phyloP scores from a whole-genome alignment of 805 yeast genomes.

The Maudiozyma barnettii region DNA sequence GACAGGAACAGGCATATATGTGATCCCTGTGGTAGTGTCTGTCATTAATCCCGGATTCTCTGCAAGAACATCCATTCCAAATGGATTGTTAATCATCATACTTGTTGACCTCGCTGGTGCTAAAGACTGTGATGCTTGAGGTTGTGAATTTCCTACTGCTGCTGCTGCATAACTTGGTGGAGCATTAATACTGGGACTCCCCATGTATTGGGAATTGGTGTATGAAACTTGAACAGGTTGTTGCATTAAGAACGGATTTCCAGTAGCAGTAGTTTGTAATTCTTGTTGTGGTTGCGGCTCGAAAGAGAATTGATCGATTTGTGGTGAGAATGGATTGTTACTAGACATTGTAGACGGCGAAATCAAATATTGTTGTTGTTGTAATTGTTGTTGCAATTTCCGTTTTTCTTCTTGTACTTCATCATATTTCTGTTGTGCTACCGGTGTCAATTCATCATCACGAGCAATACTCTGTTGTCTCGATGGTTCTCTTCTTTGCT shows the following conservation, averaged over 20 bases:
- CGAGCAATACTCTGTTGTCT: neutral
- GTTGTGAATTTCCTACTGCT: neutral
- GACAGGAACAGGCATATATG: constrained; percentile 11
- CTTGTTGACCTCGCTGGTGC: neutral
- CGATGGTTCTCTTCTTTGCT: neutral
- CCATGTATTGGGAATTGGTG: neutral
- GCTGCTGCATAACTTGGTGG: constrained; percentile 11
- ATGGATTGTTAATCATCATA: neutral
- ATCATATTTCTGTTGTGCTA: constrained; percentile 26
- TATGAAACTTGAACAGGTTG: constrained; percentile 7
- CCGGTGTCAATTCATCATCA: neutral
- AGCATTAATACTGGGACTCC: constrained; percentile 12
- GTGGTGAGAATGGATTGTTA: constrained; percentile 26
- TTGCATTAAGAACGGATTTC: constrained; percentile 17
- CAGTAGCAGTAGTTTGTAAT: constrained; percentile 12
- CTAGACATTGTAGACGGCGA: constrained; percentile 22
- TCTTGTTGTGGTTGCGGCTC: constrained; percentile 12
- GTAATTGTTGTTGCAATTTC: constrained; percentile 24
- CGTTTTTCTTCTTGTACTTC: constrained; percentile 27
- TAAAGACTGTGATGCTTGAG: neutral
- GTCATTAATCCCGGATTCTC: neutral
- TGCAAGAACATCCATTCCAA: neutral
- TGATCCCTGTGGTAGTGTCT: constrained; percentile 2
- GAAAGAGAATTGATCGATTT: constrained; percentile 21
- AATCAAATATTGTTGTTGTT: constrained; percentile 22